Evolutionary conservation across 2,329 filamentous ascomycete genomes (phyloP).

Genomic region (Lasiodiplodia gonubiensis): DNA sequence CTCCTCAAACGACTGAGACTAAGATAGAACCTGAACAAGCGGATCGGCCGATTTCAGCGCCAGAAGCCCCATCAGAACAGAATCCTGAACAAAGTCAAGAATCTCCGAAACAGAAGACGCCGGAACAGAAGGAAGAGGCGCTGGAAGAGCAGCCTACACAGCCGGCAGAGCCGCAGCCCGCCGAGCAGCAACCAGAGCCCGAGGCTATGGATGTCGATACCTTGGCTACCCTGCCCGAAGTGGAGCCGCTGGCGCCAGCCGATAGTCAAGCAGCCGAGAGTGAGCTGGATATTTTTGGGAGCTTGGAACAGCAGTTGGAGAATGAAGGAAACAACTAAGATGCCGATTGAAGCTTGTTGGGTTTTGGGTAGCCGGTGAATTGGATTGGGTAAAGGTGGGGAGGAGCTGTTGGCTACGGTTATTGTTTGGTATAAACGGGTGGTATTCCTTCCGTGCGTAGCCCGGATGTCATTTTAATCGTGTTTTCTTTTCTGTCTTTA

Average conservation of each 20-base stretch:
- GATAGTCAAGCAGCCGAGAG: slow-evolving; percentile 35
- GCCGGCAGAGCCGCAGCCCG: neutral
- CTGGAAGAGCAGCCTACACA: neutral
- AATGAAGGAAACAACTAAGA: slow-evolving; percentile 25
- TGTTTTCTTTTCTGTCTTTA: neutral
- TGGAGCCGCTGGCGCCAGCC: neutral
- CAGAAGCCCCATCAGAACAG: neutral
- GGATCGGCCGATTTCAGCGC: neutral
- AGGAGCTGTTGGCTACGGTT: neutral
- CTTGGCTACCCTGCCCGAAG: neutral
- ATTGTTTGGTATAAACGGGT: neutral
- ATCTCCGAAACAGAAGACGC: neutral
- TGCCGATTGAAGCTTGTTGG: neutral
- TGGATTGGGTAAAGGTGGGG: neutral
- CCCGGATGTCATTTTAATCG: neutral
- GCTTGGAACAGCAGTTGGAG: slow-evolving; percentile 53
- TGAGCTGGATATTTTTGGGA: slow-evolving; percentile 55
- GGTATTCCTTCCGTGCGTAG: neutral
- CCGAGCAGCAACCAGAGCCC: neutral
- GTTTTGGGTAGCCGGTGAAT: neutral
- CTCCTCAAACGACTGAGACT: neutral
- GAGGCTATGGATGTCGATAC: slow-evolving; percentile 12
- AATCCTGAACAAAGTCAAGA: neutral
- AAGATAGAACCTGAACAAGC: neutral
- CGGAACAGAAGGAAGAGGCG: neutral